Evolutionary conservation across 139 green algal genomes (phyloP).

Genomic region (Chlorella sp.): DNA sequence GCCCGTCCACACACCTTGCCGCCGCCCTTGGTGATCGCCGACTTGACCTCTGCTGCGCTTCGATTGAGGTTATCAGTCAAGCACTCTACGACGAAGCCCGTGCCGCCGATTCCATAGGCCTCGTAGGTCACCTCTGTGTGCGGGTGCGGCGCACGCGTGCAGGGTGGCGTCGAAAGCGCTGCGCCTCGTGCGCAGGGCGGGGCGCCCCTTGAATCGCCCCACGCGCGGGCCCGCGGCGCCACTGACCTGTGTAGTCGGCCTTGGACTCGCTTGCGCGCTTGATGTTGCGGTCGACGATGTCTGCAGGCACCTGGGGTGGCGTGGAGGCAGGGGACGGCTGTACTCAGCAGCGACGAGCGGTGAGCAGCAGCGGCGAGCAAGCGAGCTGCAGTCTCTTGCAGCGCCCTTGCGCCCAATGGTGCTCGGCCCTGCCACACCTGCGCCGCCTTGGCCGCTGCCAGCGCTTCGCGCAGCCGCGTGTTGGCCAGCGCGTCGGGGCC

Average conservation of each 20-base stretch:
- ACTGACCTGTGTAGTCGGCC: conserved; percentile 80
- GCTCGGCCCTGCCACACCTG: too few species aligned
- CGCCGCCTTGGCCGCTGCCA: conserved; percentile 70
- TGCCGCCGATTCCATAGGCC: conserved; percentile 67
- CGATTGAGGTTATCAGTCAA: conserved; percentile 95
- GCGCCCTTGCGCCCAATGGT: too few species aligned
- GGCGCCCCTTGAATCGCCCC: too few species aligned
- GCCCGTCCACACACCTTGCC: conserved; percentile 61
- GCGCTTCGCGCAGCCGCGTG: conserved; percentile 57
- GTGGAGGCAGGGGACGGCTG: too few species aligned
- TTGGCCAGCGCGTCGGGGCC: conserved; percentile 77
- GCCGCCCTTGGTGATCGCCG: conserved; percentile 76
- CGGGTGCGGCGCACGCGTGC: background rate
- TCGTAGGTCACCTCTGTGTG: conserved; percentile 45
- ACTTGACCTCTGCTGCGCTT: conserved; percentile 57
- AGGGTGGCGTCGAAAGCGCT: too few species aligned
- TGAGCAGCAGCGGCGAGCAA: too few species aligned
- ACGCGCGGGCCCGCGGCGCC: too few species aligned
- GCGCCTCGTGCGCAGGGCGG: too few species aligned
- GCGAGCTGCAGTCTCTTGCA: too few species aligned
- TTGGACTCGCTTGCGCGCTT: conserved; percentile 80
- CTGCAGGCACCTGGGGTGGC: conserved; percentile 61
- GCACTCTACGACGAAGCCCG: conserved; percentile 88
- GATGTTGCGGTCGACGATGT: conserved; percentile 94
- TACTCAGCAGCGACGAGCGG: too few species aligned